A percentile compares a stretch with the other conserved stretches of the same genome.
Conservation (phyloP, 2,329 filamentous ascomycete species). For the Beauveria pseudobassiana region DNA sequence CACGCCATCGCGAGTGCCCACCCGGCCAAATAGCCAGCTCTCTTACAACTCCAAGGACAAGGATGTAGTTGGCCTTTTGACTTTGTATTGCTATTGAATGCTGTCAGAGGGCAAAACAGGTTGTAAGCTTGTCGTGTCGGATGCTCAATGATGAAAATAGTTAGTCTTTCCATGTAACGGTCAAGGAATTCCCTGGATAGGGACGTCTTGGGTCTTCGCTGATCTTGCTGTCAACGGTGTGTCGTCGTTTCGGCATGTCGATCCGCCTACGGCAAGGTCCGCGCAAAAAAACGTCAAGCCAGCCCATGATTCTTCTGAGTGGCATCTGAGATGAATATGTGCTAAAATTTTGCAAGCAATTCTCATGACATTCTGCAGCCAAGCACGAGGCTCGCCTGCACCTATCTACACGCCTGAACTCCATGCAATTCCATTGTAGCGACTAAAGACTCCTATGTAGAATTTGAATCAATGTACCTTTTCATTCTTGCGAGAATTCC, state of each 20-base stretch:
- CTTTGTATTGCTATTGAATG: background rate
- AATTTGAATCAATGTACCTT: conserved; percentile 5
- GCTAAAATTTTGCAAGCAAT: background rate
- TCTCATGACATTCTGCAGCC: background rate
- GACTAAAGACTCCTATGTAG: conserved; percentile 4
- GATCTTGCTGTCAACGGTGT: no score
- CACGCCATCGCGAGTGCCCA: conserved; percentile 4
- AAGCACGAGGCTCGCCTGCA: background rate
- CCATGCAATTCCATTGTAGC: background rate
- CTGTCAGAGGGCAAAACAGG: no score
- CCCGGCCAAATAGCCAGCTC: background rate
- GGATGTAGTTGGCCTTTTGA: background rate
- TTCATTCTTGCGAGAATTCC: background rate
- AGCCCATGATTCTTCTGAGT: no score
- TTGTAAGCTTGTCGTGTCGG: no score
- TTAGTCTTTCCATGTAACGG: no score
- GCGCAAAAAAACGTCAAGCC: no score
- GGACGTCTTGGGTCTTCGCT: no score
- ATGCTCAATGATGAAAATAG: no score
- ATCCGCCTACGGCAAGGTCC: no score
- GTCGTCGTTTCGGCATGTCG: no score
- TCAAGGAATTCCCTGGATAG: no score
- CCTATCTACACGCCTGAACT: background rate
- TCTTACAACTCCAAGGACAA: background rate
- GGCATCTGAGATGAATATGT: background rate